A percentile compares a stretch with the other conserved stretches of the same genome.
phyloP scores from a whole-genome alignment of 73 alveolate species.

The Tetrahymena borealis region DNA sequence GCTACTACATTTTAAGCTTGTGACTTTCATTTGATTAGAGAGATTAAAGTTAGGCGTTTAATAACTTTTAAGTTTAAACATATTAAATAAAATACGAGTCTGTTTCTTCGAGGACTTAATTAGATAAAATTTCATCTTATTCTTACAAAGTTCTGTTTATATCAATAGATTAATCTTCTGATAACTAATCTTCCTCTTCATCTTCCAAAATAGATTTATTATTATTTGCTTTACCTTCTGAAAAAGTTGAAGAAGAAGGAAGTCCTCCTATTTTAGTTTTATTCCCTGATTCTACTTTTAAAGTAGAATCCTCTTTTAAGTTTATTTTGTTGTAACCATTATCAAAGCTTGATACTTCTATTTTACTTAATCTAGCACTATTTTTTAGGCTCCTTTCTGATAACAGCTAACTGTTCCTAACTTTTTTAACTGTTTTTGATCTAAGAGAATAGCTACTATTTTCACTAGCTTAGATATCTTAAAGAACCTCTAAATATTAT shows the following conservation, averaged over 20 bases:
- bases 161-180: background rate
- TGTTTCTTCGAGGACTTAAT: background rate
- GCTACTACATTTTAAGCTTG: background rate
- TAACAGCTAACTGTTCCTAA: background rate
- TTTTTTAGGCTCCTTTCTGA: background rate
- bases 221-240: background rate
- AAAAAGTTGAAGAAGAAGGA: background rate
- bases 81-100: background rate
- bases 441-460: background rate
- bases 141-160: background rate
- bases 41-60: background rate
- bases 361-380: background rate
- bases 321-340: too few relatives aligned
- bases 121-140: background rate
- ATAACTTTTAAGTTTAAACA: background rate
- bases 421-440: background rate
- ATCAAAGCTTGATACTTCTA: background rate
- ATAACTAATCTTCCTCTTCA: background rate
- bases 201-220: background rate
- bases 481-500: background rate
- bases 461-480: background rate
- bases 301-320: background rate
- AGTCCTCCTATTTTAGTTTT: background rate
- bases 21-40: background rate
- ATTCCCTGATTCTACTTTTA: background rate